Conservation (phyloP, 2,329 filamentous ascomycete genomes). For the Ceratocystiopsis brevicomis region DNA sequence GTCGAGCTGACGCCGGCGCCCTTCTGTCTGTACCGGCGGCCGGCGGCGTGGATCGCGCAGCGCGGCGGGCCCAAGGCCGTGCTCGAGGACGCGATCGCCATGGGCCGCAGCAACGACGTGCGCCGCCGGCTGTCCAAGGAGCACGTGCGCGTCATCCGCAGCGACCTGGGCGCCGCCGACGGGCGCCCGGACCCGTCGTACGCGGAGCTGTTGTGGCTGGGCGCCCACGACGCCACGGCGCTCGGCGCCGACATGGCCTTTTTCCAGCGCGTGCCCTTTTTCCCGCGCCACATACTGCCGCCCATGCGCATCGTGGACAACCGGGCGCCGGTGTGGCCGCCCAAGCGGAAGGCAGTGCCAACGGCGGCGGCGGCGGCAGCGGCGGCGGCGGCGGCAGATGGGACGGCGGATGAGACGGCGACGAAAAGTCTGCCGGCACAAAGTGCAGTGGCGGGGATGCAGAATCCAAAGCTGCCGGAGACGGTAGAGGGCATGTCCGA, state of each 20-base stretch:
- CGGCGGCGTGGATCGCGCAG: conserved; percentile 1
- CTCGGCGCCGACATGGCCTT: conserved; percentile 1
- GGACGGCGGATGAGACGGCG: too few species aligned
- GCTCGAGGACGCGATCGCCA: background rate
- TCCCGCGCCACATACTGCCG: conserved; percentile 1
- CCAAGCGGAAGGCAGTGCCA: background rate
- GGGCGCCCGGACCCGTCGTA: background rate
- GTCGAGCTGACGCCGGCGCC: conserved; percentile 3
- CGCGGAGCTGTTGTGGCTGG: conserved; percentile 1
- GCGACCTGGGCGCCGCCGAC: background rate
- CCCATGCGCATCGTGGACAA: background rate
- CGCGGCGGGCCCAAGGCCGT: conserved; percentile 2
- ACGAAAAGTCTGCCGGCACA: too few species aligned
- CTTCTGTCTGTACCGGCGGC: conserved; percentile 1
- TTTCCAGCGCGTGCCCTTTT: conserved; percentile 1
- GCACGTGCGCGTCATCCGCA: background rate
- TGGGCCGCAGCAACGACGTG: background rate
- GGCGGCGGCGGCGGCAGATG: background rate
- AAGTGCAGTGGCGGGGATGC: too few species aligned
- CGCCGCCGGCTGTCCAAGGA: background rate
- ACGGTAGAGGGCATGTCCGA: too few species aligned
- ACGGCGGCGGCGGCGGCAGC: background rate
- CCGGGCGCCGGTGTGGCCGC: too few species aligned
- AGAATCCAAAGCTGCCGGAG: too few species aligned
- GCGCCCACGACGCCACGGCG: conserved; percentile 3